These are phyloP conservation scores for Fusarium duplospermum DNA, from an alignment of 2,329 filamentous ascomycete species.

Conservation along the genomic window DNA sequence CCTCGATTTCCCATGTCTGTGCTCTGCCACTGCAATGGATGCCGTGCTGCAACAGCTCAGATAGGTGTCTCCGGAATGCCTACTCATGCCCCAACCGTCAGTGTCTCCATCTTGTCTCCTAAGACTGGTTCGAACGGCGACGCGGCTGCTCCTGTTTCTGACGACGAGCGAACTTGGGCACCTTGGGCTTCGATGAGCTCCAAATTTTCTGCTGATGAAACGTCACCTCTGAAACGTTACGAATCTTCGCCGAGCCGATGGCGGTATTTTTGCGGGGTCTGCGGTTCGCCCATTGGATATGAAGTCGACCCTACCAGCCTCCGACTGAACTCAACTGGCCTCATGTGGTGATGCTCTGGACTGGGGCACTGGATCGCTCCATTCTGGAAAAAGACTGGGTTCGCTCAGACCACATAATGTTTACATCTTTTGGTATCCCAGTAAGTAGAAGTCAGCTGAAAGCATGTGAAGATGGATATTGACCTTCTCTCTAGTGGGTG, in stretches of 20 bases:
- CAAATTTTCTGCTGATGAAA: background rate
- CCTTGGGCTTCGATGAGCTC: background rate
- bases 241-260: background rate
- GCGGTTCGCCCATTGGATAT: background rate
- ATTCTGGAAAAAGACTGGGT: background rate
- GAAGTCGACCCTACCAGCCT: background rate
- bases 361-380: background rate
- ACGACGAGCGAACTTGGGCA: background rate
- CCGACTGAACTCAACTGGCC: conserved; percentile 1
- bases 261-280: background rate
- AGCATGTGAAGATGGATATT: background rate
- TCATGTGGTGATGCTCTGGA: background rate
- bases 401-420: background rate
- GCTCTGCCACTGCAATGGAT: background rate
- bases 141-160: background rate
- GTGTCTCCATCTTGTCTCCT: background rate
- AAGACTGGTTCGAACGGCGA: background rate
- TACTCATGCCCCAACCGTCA: background rate
- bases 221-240: background rate
- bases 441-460: background rate
- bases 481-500: background rate
- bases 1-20: background rate
- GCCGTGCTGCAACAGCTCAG: background rate
- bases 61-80: background rate
- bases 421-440: background rate